These are phyloP conservation scores for Bryoerythrophyllum caledonicum DNA, from an alignment of 225 moss, liverwort and hornwort genomes.

Conservation along the genomic window DNA sequence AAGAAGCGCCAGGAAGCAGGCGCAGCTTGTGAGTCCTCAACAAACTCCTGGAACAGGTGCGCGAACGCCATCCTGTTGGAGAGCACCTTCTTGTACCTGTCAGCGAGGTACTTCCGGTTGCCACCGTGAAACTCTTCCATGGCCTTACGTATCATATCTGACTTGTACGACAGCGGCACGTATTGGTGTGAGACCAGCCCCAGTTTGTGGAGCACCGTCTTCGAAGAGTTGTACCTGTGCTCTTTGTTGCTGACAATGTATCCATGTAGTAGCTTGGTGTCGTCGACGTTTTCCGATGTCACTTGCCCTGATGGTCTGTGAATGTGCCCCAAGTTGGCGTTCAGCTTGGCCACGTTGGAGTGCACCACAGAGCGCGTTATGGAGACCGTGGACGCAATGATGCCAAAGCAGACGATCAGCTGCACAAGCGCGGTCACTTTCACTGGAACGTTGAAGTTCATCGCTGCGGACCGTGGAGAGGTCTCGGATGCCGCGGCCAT, in stretches of 20 bases:
- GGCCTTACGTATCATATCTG: conserved; percentile 34
- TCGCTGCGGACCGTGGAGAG: conserved; percentile 16
- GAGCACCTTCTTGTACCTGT: conserved; percentile 42
- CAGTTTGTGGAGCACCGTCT: conserved; percentile 37
- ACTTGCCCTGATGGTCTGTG: conserved; percentile 22
- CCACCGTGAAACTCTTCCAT: conserved; percentile 21
- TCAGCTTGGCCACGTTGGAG: conserved; percentile 31
- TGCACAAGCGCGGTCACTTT: conserved; percentile 31
- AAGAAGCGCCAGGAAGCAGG: conserved; percentile 52
- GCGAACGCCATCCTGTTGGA: conserved; percentile 57
- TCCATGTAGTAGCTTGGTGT: conserved; percentile 41
- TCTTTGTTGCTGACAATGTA: conserved; percentile 58
- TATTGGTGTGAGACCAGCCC: conserved; percentile 42
- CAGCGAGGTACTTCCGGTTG: conserved; percentile 17
- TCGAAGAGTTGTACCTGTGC: conserved; percentile 46
- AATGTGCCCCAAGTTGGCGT: conserved; percentile 21
- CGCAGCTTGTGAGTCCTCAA: conserved; percentile 34
- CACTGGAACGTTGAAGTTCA: conserved; percentile 18
- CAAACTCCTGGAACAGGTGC: conserved; percentile 47
- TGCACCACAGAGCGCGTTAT: conserved; percentile 37
- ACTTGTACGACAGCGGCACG: conserved; percentile 47
- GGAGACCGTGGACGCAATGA: conserved; percentile 29
- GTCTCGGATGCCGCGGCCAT: conserved; percentile 14
- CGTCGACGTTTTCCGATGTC: conserved; percentile 13
- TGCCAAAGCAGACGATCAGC: conserved; percentile 35